Conservation (phyloP, 1,139 yeast genomes). For the Magnusiomyces ingens region DNA sequence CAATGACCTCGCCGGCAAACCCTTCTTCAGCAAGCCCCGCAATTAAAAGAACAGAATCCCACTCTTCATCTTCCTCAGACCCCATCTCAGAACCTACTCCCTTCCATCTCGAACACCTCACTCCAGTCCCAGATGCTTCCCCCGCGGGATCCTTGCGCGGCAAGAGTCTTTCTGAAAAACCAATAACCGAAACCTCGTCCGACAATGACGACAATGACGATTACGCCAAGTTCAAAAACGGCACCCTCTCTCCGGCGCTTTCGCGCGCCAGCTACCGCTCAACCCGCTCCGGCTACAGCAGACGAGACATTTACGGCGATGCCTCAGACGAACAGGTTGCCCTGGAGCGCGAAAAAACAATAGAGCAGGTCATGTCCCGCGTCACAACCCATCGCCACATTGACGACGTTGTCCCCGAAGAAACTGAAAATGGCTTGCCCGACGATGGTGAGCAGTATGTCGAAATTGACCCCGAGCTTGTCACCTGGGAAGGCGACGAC, state of each 20-base stretch:
- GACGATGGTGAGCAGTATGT: slow-evolving; percentile 44
- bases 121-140: too few species aligned
- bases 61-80: too few species aligned
- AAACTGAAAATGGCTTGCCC: slow-evolving; percentile 7
- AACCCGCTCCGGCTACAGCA: slow-evolving; percentile 3
- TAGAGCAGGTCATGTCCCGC: slow-evolving; percentile 2
- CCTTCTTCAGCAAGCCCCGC: too few species aligned
- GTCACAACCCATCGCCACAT: slow-evolving; percentile 5
- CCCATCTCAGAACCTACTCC: too few species aligned
- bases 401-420: slow-evolving; percentile 13
- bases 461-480: slow-evolving; percentile 52
- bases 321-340: slow-evolving; percentile 6
- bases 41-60: too few species aligned
- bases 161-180: too few species aligned
- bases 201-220: background rate
- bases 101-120: too few species aligned
- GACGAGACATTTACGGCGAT: slow-evolving; percentile 12
- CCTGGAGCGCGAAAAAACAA: slow-evolving; percentile 7
- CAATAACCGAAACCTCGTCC: too few species aligned
- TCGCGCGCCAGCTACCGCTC: background rate
- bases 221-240: background rate
- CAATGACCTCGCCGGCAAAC: too few species aligned
- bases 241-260: background rate
- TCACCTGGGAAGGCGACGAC: slow-evolving; percentile 40
- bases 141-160: too few species aligned